A percentile compares a stretch with the other conserved stretches of the same genome.
Evolutionary conservation across 2,329 filamentous ascomycete genomes (phyloP).

Genomic region (Rutstroemia sydowiana): DNA sequence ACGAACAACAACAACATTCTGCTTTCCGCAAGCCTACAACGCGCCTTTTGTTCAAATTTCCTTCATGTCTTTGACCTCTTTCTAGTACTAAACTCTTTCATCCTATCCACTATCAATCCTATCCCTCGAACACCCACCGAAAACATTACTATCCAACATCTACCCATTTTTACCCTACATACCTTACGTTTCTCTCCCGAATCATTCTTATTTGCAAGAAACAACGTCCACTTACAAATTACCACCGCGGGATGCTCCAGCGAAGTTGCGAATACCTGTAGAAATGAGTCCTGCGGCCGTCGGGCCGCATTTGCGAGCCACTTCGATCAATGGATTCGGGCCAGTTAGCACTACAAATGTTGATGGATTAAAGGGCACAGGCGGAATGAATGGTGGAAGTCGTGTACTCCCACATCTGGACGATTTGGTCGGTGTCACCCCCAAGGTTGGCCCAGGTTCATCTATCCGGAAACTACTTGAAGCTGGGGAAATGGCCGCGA

Average conservation of each 20-base stretch:
- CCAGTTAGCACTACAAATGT: slow-evolving; percentile 16
- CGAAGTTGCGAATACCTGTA: slow-evolving; percentile 3
- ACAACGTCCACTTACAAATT: neutral
- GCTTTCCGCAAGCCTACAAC: neutral
- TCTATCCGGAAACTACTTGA: slow-evolving; percentile 48
- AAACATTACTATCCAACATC: neutral
- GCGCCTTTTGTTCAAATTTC: neutral
- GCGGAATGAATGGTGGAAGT: slow-evolving; percentile 16
- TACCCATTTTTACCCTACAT: neutral
- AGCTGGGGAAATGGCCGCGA: slow-evolving; percentile 44
- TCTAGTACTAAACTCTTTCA: neutral
- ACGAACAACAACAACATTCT: slow-evolving; percentile 6
- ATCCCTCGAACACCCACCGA: neutral
- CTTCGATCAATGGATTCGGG: slow-evolving; percentile 21
- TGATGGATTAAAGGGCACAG: slow-evolving; percentile 11
- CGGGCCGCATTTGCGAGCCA: slow-evolving; percentile 19
- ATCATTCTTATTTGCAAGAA: neutral
- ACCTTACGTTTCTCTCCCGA: neutral
- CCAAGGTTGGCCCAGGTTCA: slow-evolving; percentile 29
- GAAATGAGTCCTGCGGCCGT: slow-evolving; percentile 28
- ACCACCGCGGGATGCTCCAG: slow-evolving; percentile 17
- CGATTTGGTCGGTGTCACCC: slow-evolving; percentile 34
- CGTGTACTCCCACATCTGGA: slow-evolving; percentile 36
- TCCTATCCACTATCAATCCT: neutral
- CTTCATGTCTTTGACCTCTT: neutral